Conservation (phyloP, 106 monocot species). For the Dendrobium catenatum region DNA sequence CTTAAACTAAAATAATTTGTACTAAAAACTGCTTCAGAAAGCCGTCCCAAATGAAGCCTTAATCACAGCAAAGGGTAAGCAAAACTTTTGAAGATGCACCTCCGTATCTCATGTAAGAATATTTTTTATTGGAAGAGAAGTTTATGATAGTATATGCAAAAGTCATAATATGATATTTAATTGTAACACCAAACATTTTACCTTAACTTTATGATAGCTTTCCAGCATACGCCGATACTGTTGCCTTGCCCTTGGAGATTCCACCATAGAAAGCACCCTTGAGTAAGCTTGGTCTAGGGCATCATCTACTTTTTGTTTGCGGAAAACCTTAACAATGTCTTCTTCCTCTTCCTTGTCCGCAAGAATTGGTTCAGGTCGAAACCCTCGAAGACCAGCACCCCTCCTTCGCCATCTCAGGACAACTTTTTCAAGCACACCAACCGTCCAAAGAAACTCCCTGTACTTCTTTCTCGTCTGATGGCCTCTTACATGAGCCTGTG, state of each 20-base stretch:
- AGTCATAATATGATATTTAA: neutral
- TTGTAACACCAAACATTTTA: constrained; percentile 12
- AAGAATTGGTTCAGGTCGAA: constrained; percentile 19
- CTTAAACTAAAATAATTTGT: too few relatives aligned
- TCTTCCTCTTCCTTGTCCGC: constrained; percentile 36
- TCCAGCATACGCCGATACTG: constrained; percentile 76
- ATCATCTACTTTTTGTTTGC: constrained; percentile 50
- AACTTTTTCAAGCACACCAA: constrained; percentile 69
- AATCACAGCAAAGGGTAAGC: too few relatives aligned
- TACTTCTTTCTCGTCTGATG: constrained; percentile 79
- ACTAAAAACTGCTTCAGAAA: too few relatives aligned
- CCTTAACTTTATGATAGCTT: constrained; percentile 44
- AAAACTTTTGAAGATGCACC: too few relatives aligned
- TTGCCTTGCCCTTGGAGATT: constrained; percentile 43
- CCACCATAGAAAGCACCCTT: constrained; percentile 53
- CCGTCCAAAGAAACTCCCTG: constrained; percentile 45
- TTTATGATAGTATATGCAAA: too few relatives aligned
- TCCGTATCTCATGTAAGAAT: too few relatives aligned
- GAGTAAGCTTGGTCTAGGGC: constrained; percentile 50
- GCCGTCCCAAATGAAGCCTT: too few relatives aligned
- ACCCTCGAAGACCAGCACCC: constrained; percentile 80
- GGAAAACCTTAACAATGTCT: constrained; percentile 54
- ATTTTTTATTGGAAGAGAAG: too few relatives aligned
- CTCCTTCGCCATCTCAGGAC: constrained; percentile 75
- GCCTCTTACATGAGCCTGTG: constrained; percentile 86